Evolutionary conservation across 345 rosid species (phyloP), one percentile per base, ranked within the genome.

Genomic region (Citrus glauca): DNA sequence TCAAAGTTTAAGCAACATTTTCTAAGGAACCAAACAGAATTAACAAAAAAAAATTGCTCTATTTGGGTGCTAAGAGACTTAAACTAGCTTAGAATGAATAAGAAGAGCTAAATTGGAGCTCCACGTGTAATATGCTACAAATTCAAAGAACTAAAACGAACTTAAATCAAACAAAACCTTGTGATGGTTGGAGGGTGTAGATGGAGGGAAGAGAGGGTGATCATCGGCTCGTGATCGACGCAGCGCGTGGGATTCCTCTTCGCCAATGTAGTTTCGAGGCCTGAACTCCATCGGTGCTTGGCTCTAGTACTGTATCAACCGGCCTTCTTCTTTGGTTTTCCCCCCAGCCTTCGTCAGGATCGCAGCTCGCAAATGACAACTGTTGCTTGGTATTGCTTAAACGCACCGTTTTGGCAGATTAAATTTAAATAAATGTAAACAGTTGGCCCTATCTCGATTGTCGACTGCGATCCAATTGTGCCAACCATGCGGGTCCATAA

Each of bases 201-300:
- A 56, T 13, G 81, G 63, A 55, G 88, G 25, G 56, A 79, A 87
- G 69, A 93, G 93, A 82, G 98, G 98, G 60, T 92, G 94, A 32
- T 68, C 66, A 10, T 74, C 83, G 72, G 86, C 84, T 74, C 73
- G 80, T 78, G 89, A 71, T 8, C 93, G 97, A 73, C 82, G 89
- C 30, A 95, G 90, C 78, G 84, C 78, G 76, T 79, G 86, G 71
- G 84, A 81, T 62, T 90, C 79, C 9, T 70, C 71, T 53, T 89
- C 87, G 59, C 84, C 84, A 28, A 38, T 76, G 82, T 89, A 95
- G 77, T 90, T 84, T 66, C 97, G 91, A 78, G 82, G 83, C 72
- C 94, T 84, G 89, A 91, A 93, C 86, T 91, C 94, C 89, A 94
- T 86, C 64, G 76, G 79, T 60, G 57, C 57, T 28, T 17, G 16